phyloP scores from a whole-genome alignment of 345 rosid genomes.

The Gossypium anomalum region DNA sequence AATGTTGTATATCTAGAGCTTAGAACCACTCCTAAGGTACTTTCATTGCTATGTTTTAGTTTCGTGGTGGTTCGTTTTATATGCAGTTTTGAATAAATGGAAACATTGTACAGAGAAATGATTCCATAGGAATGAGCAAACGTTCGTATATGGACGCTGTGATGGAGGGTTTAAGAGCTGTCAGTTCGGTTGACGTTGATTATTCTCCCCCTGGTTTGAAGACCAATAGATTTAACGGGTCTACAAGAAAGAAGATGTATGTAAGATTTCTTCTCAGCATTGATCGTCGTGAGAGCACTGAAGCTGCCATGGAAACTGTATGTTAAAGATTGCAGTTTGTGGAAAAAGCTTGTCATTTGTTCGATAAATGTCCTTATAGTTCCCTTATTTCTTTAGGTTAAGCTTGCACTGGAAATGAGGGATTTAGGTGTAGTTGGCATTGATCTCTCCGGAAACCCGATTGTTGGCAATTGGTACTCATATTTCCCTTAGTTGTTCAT shows the following conservation, averaged over 20 bases:
- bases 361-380: constrained; percentile 8
- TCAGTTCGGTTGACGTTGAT: constrained; percentile 56
- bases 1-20: constrained; percentile 85
- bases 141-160: constrained; percentile 94
- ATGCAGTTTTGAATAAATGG: not conserved
- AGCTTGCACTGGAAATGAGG: constrained; percentile 83
- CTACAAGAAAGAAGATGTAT: constrained; percentile 57
- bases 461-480: constrained; percentile 73
- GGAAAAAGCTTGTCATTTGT: not conserved
- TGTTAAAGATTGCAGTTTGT: constrained; percentile 22
- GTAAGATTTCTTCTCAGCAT: constrained; percentile 95
- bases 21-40: constrained; percentile 96
- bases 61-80: not conserved
- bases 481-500: not conserved
- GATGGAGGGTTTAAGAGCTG: constrained; percentile 60
- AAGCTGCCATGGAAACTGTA: constrained; percentile 92
- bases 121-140: constrained; percentile 83
- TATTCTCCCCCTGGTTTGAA: constrained; percentile 29
- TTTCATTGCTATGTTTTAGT: not conserved
- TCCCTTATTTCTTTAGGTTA: constrained; percentile 41
- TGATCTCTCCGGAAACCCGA: constrained; percentile 97
- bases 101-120: constrained; percentile 52
- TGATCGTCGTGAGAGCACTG: constrained; percentile 87
- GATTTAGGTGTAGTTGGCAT: constrained; percentile 76
- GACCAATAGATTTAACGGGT: constrained; percentile 30